Evolutionary conservation across 306 rosid genomes (phyloP), one percentile per base, ranked within the genome.

Genomic region (Datisca glomerata): DNA sequence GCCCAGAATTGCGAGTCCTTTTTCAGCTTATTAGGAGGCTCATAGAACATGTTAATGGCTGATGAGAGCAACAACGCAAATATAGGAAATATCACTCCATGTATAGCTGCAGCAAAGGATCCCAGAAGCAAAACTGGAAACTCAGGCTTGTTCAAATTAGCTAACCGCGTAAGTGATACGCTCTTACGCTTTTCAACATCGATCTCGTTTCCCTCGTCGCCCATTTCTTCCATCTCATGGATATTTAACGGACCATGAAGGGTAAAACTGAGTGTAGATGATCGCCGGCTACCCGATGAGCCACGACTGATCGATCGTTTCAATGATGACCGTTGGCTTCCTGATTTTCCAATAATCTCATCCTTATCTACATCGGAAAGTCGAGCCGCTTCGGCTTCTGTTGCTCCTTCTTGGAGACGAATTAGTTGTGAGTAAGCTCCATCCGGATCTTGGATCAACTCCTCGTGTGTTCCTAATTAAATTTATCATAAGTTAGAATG

Each of bases 371-470:
- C 43, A 6, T 49, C 29, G 0, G 51, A 45, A 25, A n/a, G n/a
- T n/a, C n/a, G n/a, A n/a, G 18, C 8, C 0, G 0, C 14, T 14
- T 16, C 8, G 5, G 33, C 1, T 19, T 50, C 45, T 37, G 12
- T 22, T 3, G 33, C 35, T 22, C 24, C 6, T 50, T 50, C 56
- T 4, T 50, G 56, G 1, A 50, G 45, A 13, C 33, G 45, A 9
- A 50, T 37, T 0, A 50, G 34, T 35, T 50, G 44, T 8, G 56
- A 50, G 17, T 50, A 50, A n/a, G 56, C 34, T 4, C 56, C 56
- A 1, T 23, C 9, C 1, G 56, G 56, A 36, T 50, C 24, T 33
- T 2, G 33, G 20, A 50, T 10, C 12, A 50, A 32, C 16, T 50
- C 12, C 0, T 20, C 13, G 16, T 50, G 56, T 1, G 56, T 33